Percentiles rank a stretch among this genome's conserved stretches.
Evolutionary conservation across 306 rosid genomes (phyloP).

Genomic region (peach (Prunus persica)): Prunus_persica_NCBIv2 NC_034009.1:26230001-26230500

Average conservation of each 20-base stretch:
- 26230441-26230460: neutral
- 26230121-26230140: neutral
- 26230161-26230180: conserved; percentile 19
- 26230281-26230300: neutral
- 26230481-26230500: neutral
- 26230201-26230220: neutral
- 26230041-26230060: neutral
- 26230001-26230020: neutral
- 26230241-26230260: conserved; percentile 44
- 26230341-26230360: neutral
- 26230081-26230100: neutral
- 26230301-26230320: neutral
- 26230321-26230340: neutral
- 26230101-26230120: neutral
- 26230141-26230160: conserved; percentile 4
- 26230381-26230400: neutral
- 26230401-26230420: neutral
- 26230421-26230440: conserved; percentile 7
- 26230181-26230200: conserved; percentile 10
- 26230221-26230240: conserved; percentile 3
- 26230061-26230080: conserved; percentile 36
- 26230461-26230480: neutral
- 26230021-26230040: neutral
- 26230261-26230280: conserved; percentile 30
- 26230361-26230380: neutral